Conservation (phyloP, 139 green algal species). For the Chlorella ohadii region DNA sequence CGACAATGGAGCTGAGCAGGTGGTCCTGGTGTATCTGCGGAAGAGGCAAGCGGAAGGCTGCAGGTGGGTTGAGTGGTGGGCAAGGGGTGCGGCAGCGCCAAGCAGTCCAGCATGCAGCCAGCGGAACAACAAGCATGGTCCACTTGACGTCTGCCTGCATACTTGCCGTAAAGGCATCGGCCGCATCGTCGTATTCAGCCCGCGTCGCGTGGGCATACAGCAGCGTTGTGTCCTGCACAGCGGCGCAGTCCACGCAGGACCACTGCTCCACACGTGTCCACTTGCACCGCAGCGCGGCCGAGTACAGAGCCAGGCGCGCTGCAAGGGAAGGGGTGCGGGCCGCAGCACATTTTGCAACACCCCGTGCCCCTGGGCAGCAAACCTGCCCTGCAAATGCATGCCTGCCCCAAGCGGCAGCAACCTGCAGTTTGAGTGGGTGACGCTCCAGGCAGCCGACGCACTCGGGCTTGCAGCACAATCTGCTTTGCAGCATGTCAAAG, state of each 20-base stretch:
- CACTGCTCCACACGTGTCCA: slow-evolving; percentile 1
- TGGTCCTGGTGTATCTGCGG: not conserved
- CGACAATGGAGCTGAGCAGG: not conserved
- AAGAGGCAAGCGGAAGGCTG: not conserved
- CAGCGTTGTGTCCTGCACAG: not conserved
- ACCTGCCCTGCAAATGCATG: no score
- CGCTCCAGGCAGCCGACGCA: no score
- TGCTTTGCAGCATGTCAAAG: no score
- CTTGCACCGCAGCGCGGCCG: slow-evolving; percentile 3
- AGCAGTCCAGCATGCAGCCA: not conserved
- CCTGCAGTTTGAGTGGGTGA: no score
- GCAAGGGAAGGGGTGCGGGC: not conserved
- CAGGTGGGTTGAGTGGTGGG: not conserved
- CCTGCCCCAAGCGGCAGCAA: no score
- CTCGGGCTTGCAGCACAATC: no score
- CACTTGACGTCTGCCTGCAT: no score
- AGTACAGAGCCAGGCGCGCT: slow-evolving; percentile 4
- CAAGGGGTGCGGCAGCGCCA: no score
- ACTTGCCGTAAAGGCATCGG: slow-evolving; percentile 2
- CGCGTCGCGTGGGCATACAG: not conserved
- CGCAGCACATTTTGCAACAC: no score
- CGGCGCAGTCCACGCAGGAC: not conserved
- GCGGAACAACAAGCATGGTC: not conserved
- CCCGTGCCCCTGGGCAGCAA: no score
- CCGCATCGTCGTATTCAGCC: not conserved